Conservation (phyloP, 371 early-diverging fungal species). For the Zopfochytrium polystomum region DNA sequence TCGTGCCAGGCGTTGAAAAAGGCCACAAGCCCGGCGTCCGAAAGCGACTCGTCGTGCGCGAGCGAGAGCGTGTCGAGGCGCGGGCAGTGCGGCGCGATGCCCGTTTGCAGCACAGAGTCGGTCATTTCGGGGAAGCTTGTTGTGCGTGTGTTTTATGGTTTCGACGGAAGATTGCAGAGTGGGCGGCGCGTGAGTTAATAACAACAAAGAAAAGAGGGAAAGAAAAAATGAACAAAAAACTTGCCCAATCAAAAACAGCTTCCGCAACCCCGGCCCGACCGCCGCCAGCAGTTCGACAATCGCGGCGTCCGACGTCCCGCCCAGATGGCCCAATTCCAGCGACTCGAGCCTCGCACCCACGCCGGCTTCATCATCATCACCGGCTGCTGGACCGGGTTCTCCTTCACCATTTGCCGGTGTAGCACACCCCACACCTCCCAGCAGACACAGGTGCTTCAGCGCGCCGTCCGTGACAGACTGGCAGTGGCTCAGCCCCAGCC, state of each 20-base stretch:
- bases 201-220: not conserved
- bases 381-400: too few relatives aligned
- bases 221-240: slow-evolving; percentile 8
- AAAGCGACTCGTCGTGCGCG: slow-evolving; percentile 53
- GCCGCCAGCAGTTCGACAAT: slow-evolving; percentile 49
- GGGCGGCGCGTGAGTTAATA: too few relatives aligned
- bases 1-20: slow-evolving; percentile 49
- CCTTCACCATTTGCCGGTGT: too few relatives aligned
- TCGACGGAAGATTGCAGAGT: not conserved
- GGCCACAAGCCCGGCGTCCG: slow-evolving; percentile 56
- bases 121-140: slow-evolving; percentile 52
- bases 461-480: slow-evolving; percentile 51
- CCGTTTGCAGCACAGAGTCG: slow-evolving; percentile 58
- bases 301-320: slow-evolving; percentile 46
- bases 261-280: slow-evolving; percentile 54
- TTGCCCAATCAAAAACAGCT: slow-evolving; percentile 52
- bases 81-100: slow-evolving; percentile 53
- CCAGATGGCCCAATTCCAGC: slow-evolving; percentile 36
- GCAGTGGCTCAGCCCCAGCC: slow-evolving; percentile 59
- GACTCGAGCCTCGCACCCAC: slow-evolving; percentile 34
- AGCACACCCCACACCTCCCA: too few relatives aligned
- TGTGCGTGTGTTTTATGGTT: slow-evolving; percentile 3
- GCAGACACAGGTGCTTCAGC: too few relatives aligned
- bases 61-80: slow-evolving; percentile 56
- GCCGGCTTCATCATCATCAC: too few relatives aligned